Evolutionary conservation across 208 protist genomes (phyloP), one percentile per base, ranked within the genome.

Genomic region (Crithidia brevicula): DNA sequence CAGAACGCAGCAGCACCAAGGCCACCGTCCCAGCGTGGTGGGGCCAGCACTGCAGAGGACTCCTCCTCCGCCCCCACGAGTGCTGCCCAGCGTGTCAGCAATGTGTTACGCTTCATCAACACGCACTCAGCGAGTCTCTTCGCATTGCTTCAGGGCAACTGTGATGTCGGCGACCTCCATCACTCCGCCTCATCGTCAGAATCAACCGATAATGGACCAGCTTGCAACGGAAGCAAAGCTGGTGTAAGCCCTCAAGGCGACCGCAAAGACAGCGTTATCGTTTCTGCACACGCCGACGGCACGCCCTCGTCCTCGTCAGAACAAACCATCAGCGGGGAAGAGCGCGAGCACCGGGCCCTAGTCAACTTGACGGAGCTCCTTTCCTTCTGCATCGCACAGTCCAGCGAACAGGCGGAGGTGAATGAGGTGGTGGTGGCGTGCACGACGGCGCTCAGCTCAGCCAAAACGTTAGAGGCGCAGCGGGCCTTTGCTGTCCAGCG

Each of bases 401-500:
- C 69, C 7, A 34, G 38, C 4, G 47, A 63, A 13, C 61, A 40
- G 56, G 7, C 38, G 11, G 71, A 64, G 43, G 50, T 77, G 20
- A 52, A 51, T 25, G 64, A 34, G 3, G 45, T 72, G 31, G 64
- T 67, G 56, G 47, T 58, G 8, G 72, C 64, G 28, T 67, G 61
- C 58, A 72, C 53, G 22, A 25, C 18, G 7, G 49, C 64, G 43
- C 52, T 72, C 50, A 66, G 58, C 30, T n/a, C 3, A 10, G 25
- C 42, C 47, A 66, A 51, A 23, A 67, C 54, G 20, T 22, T 83
- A 13, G 64, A 72, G 46, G 23, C 77, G 18, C 64, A 71, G 20
- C 61, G 81, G 3, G 65, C 82, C 11, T 72, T 70, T 33, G 77
- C 77, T 16, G 77, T 88, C 53, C 83, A 85, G 69, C 79, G 84